Evolutionary conservation across 345 rosid genomes (phyloP).

Genomic region (Syzygium aromaticum): DNA sequence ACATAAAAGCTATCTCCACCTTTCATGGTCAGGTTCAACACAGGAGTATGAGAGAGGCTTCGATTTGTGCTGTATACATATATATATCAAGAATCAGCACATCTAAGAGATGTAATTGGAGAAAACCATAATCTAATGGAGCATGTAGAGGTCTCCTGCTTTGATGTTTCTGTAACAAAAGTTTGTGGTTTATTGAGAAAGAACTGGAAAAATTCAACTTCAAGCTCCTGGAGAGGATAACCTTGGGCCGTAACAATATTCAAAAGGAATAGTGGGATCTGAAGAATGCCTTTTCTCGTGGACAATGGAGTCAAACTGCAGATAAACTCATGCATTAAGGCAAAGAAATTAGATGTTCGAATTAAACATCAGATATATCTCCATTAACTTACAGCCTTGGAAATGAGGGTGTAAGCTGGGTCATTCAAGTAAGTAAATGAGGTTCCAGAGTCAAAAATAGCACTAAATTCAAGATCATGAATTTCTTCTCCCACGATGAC

Average conservation of each 20-base stretch:
- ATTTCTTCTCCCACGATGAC: conserved; percentile 45
- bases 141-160: background rate
- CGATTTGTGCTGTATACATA: conserved; percentile 24
- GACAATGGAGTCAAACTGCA: conserved; percentile 60
- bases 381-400: conserved; percentile 39
- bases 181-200: conserved; percentile 15
- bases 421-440: conserved; percentile 78
- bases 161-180: background rate
- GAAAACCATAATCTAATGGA: background rate
- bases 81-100: background rate
- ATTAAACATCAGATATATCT: background rate
- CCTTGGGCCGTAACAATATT: conserved; percentile 73
- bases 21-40: conserved; percentile 63
- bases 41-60: conserved; percentile 28
- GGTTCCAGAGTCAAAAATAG: conserved; percentile 94
- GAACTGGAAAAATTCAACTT: background rate
- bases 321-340: background rate
- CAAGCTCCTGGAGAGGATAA: conserved; percentile 4
- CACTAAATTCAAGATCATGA: conserved; percentile 43
- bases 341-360: background rate
- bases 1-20: conserved; percentile 53
- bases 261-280: conserved; percentile 47
- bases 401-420: conserved; percentile 55
- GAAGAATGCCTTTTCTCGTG: conserved; percentile 34
- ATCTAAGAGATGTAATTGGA: background rate